Base-by-base conservation (phyloP, 495 filamentous ascomycete genomes). In the Durotheca rogersii region DNA sequence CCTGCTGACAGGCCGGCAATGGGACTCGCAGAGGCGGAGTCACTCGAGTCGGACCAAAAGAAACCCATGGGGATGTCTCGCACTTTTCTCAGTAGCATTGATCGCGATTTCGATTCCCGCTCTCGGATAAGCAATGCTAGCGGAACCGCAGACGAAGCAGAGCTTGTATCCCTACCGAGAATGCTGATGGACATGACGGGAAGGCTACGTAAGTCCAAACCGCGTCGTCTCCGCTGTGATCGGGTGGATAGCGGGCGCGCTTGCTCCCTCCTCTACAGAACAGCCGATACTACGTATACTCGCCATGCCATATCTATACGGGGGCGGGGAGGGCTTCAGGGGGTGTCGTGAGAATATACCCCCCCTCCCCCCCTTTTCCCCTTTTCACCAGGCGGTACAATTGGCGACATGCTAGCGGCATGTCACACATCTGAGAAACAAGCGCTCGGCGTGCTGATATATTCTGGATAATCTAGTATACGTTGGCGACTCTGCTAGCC, bases 401-500 rank as follows among this genome's bases (percentile, higher is more conserved):
- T 6, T 21, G 20, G 39, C 20, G 11, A 20, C 16, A n/a, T 37
- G 14, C 42, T 21, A 25, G 14, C 17, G 23, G 14, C 18, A 30
- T 29, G 11, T 14, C 11, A 3, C 4, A 27, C 2, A 7, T 2
- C 9, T 9, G 23, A 4, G 23, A 9, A 27, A 9, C 23, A 15
- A 9, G 2, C 20, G 21, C 9, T 29, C 3, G 6, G 9, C 7
- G n/a, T 42, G 21, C 60, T 60, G 45, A 57, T 47, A 39, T 37
- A 15, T 18, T n/a, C n/a, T n/a, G n/a, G n/a, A n/a, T 36, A 4
- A 6, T 1, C 19, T 42, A 81, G 74, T 81, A 38, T 90, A 89
- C 54, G 77, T 90, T 48, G 86, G 86, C 19, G 85, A 90, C 56
- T 84, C 85, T 0, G 85, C 85, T 1, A 84, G 81, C 33, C 68